Evolutionary conservation across 768 basidiomycete genomes (phyloP).

Genomic region (Boletus reticulatus): DNA sequence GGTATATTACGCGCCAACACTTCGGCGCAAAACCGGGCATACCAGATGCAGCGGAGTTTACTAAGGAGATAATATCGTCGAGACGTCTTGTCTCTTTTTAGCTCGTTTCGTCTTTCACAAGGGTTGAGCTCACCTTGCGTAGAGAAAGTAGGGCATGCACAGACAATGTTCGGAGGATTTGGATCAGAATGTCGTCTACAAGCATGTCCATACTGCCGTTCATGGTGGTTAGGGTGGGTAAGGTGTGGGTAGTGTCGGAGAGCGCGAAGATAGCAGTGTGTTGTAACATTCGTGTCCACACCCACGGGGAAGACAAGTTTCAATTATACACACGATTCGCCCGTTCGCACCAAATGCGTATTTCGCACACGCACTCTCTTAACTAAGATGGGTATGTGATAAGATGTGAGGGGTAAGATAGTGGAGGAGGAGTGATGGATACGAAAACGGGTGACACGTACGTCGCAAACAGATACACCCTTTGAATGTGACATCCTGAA

Average conservation of each 20-base stretch:
- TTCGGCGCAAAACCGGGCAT: slow-evolving; percentile 19
- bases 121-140: slow-evolving; percentile 18
- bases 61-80: slow-evolving; percentile 27
- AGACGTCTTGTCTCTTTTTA: slow-evolving; percentile 20
- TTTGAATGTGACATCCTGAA: slow-evolving; percentile 1
- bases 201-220: slow-evolving; percentile 20
- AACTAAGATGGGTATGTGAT: background rate
- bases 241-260: background rate
- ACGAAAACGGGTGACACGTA: background rate
- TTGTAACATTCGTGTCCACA: background rate
- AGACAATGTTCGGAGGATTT: slow-evolving; percentile 14
- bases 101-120: background rate
- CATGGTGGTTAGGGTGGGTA: background rate
- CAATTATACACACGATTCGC: background rate
- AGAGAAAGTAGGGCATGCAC: slow-evolving; percentile 18
- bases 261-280: slow-evolving; percentile 1
- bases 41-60: slow-evolving; percentile 24
- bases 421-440: background rate
- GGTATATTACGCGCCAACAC: slow-evolving; percentile 23
- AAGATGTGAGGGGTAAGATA: background rate
- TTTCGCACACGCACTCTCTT: background rate
- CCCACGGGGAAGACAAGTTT: background rate
- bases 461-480: background rate
- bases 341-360: background rate
- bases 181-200: slow-evolving; percentile 28